Base-by-base conservation (phyloP, 371 early-diverging fungal species). In the Batrachochytrium dendrobatidis region DNA sequence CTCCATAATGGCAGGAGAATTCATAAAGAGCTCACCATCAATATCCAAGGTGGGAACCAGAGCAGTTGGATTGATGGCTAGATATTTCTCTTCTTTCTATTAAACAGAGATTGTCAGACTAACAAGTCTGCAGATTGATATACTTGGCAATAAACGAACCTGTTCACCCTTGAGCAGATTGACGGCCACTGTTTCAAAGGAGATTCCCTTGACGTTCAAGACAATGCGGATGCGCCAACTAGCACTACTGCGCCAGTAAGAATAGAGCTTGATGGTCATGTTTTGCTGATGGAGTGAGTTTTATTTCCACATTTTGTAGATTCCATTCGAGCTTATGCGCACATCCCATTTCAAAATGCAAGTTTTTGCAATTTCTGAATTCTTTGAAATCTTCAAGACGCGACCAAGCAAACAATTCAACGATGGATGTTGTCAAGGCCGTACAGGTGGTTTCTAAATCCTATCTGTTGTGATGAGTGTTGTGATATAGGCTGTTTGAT, bases 1-100 rank as follows among this genome's bases (percentile, higher is more conserved):
- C 66, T 95, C 92, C 32, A 92, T 56, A 45, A 94, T 93, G 25
- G 94, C 87, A 48, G 84, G 62, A 6, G 90, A 90, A 53, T 70
- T 65, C 26, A 22, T 34, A 53, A 8, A 82, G 82, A 46, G 85
- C 82, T 51, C 18, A 4, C 60, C 72, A 35, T 59, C 51, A 43
- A 53, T 53, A 25, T 85, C 79, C 6, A 82, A 55, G 24, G 83
- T 73, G 26, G 95, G 95, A 12, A 95, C 82, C 10, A 79, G 69
- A 44, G 74, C 72, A 44, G 69, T 70, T 1, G 94, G 91, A 65
- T 90, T 89, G 34, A 84, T 56, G 29, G 69, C 64, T 18, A 53
- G 56, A 55, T 85, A 86, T 44, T 83, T 85, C 3, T 74, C 79
- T 5, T 63, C 56, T 46, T 53, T 60, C 78, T 85, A 71, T 39